A percentile compares a stretch with the other conserved stretches of the same genome.
Evolutionary conservation across 768 basidiomycete genomes (phyloP).

Genomic region (Kwoniella botswanensis): DNA sequence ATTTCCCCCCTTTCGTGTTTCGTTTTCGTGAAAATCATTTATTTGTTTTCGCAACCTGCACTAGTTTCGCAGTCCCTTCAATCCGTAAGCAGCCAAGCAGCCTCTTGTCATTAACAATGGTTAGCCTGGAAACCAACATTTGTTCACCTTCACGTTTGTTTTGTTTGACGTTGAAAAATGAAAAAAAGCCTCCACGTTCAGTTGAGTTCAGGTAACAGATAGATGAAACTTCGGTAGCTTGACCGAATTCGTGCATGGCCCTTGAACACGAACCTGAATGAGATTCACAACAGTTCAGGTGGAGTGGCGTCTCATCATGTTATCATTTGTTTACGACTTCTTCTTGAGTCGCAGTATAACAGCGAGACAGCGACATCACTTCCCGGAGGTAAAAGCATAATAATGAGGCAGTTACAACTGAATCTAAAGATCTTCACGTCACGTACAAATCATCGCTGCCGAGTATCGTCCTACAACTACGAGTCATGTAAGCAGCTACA

Average conservation of each 20-base stretch:
- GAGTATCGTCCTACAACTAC: not conserved
- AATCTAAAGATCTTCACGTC: not conserved
- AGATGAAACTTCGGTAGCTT: constrained; percentile 6
- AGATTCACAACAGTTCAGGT: not conserved
- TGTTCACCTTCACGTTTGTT: not conserved
- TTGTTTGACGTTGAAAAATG: not conserved
- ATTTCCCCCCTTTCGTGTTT: constrained; percentile 2
- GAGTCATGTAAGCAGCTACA: no score
- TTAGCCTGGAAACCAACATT: not conserved
- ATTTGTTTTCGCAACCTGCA: constrained; percentile 2
- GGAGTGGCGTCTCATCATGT: not conserved
- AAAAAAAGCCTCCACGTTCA: not conserved
- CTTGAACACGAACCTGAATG: no score
- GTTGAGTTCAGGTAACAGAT: no score
- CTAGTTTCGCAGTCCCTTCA: constrained; percentile 9
- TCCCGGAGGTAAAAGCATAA: no score
- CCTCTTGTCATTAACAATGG: constrained; percentile 2
- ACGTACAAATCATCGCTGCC: not conserved
- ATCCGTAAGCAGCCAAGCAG: not conserved
- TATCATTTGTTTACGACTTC: not conserved
- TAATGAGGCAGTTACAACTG: no score
- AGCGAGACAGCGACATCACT: no score
- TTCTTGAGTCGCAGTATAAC: not conserved
- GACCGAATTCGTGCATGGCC: not conserved
- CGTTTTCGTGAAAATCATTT: not conserved